These are phyloP conservation scores for Dipteronia dyeriana DNA, from an alignment of 345 rosid species.

Conservation along the genomic window DNA sequence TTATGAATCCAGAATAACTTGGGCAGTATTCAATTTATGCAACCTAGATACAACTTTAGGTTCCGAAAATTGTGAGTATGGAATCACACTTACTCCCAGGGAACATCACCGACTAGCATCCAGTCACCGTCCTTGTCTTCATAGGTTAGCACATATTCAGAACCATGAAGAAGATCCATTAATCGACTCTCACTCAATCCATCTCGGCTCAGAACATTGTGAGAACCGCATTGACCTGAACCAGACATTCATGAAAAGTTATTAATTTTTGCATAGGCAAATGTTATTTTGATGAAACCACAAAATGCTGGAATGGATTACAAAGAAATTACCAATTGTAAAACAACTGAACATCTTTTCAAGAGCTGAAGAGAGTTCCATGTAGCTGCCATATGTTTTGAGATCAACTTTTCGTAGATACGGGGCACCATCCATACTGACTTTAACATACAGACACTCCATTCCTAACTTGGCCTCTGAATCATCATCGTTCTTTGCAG, in stretches of 20 bases:
- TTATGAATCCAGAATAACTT: not conserved
- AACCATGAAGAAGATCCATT: constrained; percentile 66
- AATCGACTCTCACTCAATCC: constrained; percentile 53
- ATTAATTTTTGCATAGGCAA: too few species aligned
- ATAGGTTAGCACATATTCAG: constrained; percentile 74
- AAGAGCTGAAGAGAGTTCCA: constrained; percentile 55
- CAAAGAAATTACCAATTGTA: constrained; percentile 51
- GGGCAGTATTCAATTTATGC: not conserved
- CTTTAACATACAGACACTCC: constrained; percentile 69
- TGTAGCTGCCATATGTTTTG: constrained; percentile 57
- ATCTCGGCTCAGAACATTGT: constrained; percentile 49
- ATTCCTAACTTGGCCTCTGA: constrained; percentile 47
- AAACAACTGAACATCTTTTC: constrained; percentile 83
- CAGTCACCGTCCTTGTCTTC: constrained; percentile 88
- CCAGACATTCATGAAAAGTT: not conserved
- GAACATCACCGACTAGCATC: constrained; percentile 93
- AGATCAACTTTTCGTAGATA: constrained; percentile 80
- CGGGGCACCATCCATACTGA: constrained; percentile 83
- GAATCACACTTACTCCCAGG: constrained; percentile 69
- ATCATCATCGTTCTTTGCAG: constrained; percentile 47
- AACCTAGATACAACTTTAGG: not conserved
- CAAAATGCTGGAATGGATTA: not conserved
- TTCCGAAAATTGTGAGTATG: not conserved
- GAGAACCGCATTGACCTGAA: constrained; percentile 63
- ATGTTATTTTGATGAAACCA: constrained; percentile 4